These are phyloP conservation scores for Globisporangium megalacanthum DNA, from an alignment of 352 stramenopile genomes.

Conservation along the genomic window DNA sequence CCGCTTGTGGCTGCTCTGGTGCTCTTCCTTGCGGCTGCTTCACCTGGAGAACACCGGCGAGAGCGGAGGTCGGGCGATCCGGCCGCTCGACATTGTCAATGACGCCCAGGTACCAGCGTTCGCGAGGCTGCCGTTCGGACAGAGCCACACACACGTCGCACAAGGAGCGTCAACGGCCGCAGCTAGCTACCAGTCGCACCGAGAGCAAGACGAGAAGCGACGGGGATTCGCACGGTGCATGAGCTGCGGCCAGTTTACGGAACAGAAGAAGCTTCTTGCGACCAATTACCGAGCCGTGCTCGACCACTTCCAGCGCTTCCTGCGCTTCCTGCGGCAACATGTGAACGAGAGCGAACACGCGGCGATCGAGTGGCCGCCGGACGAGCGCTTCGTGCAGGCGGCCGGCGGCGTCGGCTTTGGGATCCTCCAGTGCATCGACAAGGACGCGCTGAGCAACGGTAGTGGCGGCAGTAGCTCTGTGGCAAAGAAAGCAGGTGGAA, in stretches of 20 bases:
- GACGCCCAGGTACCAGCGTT: slow-evolving; percentile 66
- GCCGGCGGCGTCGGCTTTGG: slow-evolving; percentile 93
- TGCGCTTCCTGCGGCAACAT: slow-evolving; percentile 53
- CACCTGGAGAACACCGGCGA: slow-evolving; percentile 16
- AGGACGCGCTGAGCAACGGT: slow-evolving; percentile 6
- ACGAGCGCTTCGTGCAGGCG: slow-evolving; percentile 81
- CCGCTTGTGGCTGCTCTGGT: slow-evolving; percentile 93
- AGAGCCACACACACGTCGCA: neutral
- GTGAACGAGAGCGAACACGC: slow-evolving; percentile 37
- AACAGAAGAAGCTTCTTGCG: slow-evolving; percentile 65
- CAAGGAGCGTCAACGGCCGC: neutral
- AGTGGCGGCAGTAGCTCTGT: slow-evolving; percentile 2
- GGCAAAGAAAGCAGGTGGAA: slow-evolving; percentile 8
- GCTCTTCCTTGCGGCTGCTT: slow-evolving; percentile 85
- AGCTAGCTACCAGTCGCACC: neutral
- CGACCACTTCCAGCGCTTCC: slow-evolving; percentile 89
- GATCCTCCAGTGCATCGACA: slow-evolving; percentile 46
- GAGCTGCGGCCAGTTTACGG: slow-evolving; percentile 76
- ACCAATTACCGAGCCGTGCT: slow-evolving; percentile 94
- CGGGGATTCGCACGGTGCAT: slow-evolving; percentile 55
- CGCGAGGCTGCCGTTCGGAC: slow-evolving; percentile 4
- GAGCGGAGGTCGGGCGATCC: slow-evolving; percentile 6
- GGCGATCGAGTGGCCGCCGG: slow-evolving; percentile 87
- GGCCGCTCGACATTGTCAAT: slow-evolving; percentile 57
- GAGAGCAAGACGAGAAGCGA: slow-evolving; percentile 1